These are phyloP conservation scores for Hyphopichia khmerensis DNA, from an alignment of 1,139 yeast genomes.

Conservation along the genomic window DNA sequence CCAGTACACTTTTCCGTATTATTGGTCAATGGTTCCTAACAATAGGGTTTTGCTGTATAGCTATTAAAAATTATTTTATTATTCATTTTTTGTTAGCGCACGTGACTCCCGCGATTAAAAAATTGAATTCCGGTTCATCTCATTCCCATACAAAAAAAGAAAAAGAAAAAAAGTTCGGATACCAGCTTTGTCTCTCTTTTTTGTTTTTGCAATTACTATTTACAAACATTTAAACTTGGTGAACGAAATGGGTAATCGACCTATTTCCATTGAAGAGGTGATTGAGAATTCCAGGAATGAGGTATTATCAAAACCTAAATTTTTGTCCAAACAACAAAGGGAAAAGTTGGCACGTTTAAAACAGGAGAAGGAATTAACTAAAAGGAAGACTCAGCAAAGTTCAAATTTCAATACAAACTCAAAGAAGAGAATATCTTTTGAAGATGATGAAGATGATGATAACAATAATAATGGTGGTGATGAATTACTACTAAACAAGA, in stretches of 20 bases:
- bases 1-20: too few relatives aligned
- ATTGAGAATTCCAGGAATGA: slow-evolving; percentile 7
- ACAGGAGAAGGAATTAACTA: slow-evolving; percentile 15
- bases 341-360: slow-evolving; percentile 27
- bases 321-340: slow-evolving; percentile 50
- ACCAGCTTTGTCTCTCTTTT: too few relatives aligned
- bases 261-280: slow-evolving; percentile 1
- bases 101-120: too few relatives aligned
- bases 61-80: too few relatives aligned
- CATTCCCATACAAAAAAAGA: too few relatives aligned
- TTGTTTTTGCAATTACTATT: not conserved
- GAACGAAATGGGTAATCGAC: slow-evolving; percentile 1
- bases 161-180: too few relatives aligned
- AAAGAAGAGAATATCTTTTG: slow-evolving; percentile 3
- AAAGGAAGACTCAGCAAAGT: slow-evolving; percentile 8
- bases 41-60: too few relatives aligned
- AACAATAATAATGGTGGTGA: too few relatives aligned
- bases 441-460: slow-evolving; percentile 5
- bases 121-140: too few relatives aligned
- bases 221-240: not conserved
- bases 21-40: too few relatives aligned
- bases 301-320: slow-evolving; percentile 33
- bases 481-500: not conserved
- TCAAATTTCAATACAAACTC: slow-evolving; percentile 1
- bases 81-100: too few relatives aligned